Conservation (phyloP, 805 yeast genomes). For the Sungouiozyma intestinalis region DNA sequence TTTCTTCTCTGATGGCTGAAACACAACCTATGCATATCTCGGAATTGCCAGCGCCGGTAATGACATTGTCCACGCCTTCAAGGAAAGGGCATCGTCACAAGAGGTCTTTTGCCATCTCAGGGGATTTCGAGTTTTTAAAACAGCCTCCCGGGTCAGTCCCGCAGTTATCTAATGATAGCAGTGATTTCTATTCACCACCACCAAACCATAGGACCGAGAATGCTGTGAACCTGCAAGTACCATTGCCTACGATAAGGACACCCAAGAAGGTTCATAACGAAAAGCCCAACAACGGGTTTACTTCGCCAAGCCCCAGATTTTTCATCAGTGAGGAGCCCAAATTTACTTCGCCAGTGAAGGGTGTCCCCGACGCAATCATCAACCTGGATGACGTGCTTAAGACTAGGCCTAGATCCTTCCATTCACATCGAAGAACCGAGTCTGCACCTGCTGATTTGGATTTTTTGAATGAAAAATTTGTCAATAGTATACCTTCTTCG, state of each 20-base stretch:
- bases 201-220: not conserved
- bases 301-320: slow-evolving; percentile 20
- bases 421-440: slow-evolving; percentile 42
- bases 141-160: slow-evolving; percentile 14
- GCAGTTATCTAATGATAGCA: slow-evolving; percentile 6
- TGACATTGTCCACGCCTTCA: slow-evolving; percentile 19
- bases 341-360: slow-evolving; percentile 22
- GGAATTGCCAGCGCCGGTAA: slow-evolving; percentile 7
- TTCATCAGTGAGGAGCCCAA: slow-evolving; percentile 26
- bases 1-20: slow-evolving; percentile 8
- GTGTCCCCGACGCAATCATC: slow-evolving; percentile 44
- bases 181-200: slow-evolving; percentile 6
- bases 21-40: slow-evolving; percentile 13
- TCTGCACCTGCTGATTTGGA: slow-evolving; percentile 45
- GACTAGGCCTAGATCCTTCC: slow-evolving; percentile 24
- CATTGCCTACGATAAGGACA: slow-evolving; percentile 1
- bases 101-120: slow-evolving; percentile 81
- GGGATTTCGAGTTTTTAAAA: slow-evolving; percentile 56
- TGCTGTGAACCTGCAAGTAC: not conserved
- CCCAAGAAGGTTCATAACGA: slow-evolving; percentile 3
- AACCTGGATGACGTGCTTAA: slow-evolving; percentile 46
- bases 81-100: slow-evolving; percentile 65
- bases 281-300: not conserved
- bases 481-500: not conserved
- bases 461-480: slow-evolving; percentile 4